Evolutionary conservation across 306 rosid genomes (phyloP).

Genomic region (Gillenia trifoliata): DNA sequence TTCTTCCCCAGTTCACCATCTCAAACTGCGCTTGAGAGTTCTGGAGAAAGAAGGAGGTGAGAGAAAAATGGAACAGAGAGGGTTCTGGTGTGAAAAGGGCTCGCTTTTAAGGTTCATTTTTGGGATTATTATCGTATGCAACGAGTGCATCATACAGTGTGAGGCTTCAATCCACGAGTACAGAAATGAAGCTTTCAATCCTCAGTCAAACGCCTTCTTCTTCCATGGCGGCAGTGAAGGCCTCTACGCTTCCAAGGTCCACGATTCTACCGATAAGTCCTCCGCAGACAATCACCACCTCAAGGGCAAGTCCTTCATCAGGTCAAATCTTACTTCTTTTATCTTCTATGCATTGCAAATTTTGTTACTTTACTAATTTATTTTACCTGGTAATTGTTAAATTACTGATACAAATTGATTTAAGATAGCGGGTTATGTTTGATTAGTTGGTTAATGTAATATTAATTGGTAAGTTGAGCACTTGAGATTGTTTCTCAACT

Average conservation of each 20-base stretch:
- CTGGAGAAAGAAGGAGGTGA: background rate
- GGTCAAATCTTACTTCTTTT: conserved; percentile 17
- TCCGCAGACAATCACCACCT: conserved; percentile 32
- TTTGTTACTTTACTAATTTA: background rate
- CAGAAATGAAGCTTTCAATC: conserved; percentile 48
- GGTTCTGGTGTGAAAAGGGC: background rate
- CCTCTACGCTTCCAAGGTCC: conserved; percentile 54
- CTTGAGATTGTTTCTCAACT: background rate
- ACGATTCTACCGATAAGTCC: conserved; percentile 13
- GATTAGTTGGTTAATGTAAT: background rate
- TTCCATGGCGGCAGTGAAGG: conserved; percentile 96
- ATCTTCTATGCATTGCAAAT: background rate
- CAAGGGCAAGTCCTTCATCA: conserved; percentile 65
- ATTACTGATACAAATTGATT: background rate
- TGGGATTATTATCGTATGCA: conserved; percentile 5
- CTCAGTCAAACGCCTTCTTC: conserved; percentile 85
- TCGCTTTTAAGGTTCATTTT: conserved; percentile 12
- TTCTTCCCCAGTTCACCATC: background rate
- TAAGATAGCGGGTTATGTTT: background rate
- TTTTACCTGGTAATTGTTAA: background rate
- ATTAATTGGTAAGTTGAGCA: background rate
- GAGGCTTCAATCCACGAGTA: conserved; percentile 74
- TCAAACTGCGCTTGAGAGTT: background rate
- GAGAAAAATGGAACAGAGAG: background rate
- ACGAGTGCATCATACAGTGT: conserved; percentile 9